Evolutionary conservation across 257 asterid species (phyloP).

Genomic region (Catharanthus roseus): DNA sequence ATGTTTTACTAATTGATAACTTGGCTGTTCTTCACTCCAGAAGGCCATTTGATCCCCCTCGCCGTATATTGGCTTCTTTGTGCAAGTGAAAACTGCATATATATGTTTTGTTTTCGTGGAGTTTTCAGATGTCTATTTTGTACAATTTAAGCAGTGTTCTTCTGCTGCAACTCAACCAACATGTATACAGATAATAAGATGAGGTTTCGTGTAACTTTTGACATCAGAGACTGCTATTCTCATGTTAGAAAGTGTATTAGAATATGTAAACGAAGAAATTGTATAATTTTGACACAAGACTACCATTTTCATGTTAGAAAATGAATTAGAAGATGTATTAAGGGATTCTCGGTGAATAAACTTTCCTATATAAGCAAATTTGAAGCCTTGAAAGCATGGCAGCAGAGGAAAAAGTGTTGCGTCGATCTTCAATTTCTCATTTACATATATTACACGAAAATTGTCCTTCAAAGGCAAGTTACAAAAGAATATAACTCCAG

Average conservation of each 20-base stretch:
- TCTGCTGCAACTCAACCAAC: neutral
- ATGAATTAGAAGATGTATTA: no score
- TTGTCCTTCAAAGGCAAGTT: slow-evolving; percentile 3
- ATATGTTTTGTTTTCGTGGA: neutral
- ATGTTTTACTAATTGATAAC: slow-evolving; percentile 63
- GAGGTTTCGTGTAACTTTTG: neutral
- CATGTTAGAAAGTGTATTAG: no score
- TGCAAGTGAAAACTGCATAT: slow-evolving; percentile 45
- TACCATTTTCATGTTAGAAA: no score
- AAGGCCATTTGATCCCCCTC: slow-evolving; percentile 65
- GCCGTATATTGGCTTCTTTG: slow-evolving; percentile 73
- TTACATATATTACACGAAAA: slow-evolving; percentile 11
- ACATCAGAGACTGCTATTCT: no score
- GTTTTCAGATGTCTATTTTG: neutral
- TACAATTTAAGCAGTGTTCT: neutral
- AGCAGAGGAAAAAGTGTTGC: neutral
- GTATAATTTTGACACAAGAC: no score
- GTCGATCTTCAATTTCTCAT: neutral
- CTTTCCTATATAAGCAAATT: no score
- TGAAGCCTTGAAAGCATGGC: no score
- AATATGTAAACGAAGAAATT: no score
- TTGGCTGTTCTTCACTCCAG: slow-evolving; percentile 85
- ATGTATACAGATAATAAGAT: neutral
- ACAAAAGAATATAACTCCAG: slow-evolving; percentile 17
- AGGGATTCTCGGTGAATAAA: no score